Evolutionary conservation across 2,329 filamentous ascomycete genomes (phyloP), one percentile per base, ranked within the genome.

Genomic region (Penicillium palitans): DNA sequence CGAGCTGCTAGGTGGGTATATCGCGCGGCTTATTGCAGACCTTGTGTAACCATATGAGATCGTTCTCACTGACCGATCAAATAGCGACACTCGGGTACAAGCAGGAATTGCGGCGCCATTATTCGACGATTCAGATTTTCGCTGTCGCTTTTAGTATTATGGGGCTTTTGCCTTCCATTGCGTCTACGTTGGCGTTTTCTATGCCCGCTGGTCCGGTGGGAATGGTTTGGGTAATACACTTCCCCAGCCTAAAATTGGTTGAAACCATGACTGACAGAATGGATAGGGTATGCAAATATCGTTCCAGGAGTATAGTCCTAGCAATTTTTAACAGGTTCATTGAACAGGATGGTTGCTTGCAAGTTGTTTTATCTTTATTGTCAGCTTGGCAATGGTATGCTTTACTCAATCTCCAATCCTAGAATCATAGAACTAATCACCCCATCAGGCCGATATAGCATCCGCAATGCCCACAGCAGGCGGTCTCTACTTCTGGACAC

Each of bases 61-160:
- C 8, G 45, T 33, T 33, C 27, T 29, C 55, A 25, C 54, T 59
- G 45, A 61, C 45, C 50, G n/a, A 8, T 29, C 37, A 33, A 31
- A 24, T 5, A 76, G 73, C 73, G 12, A 70, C 66, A 41, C 66
- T 77, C 68, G 75, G 80, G 1, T 84, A 83, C 72, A 83, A 86
- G 70, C 84, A 87, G 72, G 85, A 88, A 67, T 75, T 87, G 42
- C 79, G 81, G 45, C 79, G 85, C 17, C 85, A 86, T 65, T 87
- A 87, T 66, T 83, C 82, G 4, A 84, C 84, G 60, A 74, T 86
- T 19, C 83, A 87, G 67, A 80, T 87, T 21, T 87, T 87, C 64
- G 84, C 83, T 33, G 82, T 85, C 58, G 82, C 81, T 2, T 84
- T 84, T 59, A 80, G 79, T 66, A 84, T 87, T 61, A 87, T 87